Percentiles rank a stretch among this genome's conserved stretches.
Evolutionary conservation across 306 rosid species (phyloP).

Genomic region (Inga leiocalycina): DNA sequence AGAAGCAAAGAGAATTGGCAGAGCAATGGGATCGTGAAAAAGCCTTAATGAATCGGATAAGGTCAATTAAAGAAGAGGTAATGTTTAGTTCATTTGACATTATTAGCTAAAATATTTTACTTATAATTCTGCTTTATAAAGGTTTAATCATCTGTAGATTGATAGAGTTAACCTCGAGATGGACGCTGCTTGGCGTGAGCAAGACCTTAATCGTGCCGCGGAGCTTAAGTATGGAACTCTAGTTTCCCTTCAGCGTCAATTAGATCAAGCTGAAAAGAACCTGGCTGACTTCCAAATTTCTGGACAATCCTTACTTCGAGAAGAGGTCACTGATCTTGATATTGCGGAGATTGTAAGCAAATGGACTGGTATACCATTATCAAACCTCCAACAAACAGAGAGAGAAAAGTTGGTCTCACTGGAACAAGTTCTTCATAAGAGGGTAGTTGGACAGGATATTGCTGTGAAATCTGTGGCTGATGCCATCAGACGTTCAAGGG

Average conservation of each 20-base stretch:
- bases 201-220: conserved; percentile 91
- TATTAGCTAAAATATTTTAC: background rate
- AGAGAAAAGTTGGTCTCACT: conserved; percentile 55
- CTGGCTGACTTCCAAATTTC: conserved; percentile 38
- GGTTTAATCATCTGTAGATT: conserved; percentile 54
- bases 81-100: conserved; percentile 24
- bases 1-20: conserved; percentile 73
- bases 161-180: conserved; percentile 96
- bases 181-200: conserved; percentile 96
- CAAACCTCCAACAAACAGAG: conserved; percentile 22
- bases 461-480: conserved; percentile 86
- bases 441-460: conserved; percentile 67
- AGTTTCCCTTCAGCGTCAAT: conserved; percentile 34
- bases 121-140: conserved; percentile 10
- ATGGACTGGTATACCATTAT: conserved; percentile 26
- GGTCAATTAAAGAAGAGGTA: conserved; percentile 97
- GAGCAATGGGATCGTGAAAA: conserved; percentile 93
- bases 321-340: conserved; percentile 22
- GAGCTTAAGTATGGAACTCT: conserved; percentile 92
- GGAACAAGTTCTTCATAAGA: conserved; percentile 53
- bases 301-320: conserved; percentile 19
- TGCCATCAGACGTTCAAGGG: conserved; percentile 96
- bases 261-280: conserved; percentile 69
- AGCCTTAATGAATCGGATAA: conserved; percentile 72
- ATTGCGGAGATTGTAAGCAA: conserved; percentile 22